Evolutionary conservation across 2,329 filamentous ascomycete species (phyloP).

Genomic region (Monilinia laxa): DNA sequence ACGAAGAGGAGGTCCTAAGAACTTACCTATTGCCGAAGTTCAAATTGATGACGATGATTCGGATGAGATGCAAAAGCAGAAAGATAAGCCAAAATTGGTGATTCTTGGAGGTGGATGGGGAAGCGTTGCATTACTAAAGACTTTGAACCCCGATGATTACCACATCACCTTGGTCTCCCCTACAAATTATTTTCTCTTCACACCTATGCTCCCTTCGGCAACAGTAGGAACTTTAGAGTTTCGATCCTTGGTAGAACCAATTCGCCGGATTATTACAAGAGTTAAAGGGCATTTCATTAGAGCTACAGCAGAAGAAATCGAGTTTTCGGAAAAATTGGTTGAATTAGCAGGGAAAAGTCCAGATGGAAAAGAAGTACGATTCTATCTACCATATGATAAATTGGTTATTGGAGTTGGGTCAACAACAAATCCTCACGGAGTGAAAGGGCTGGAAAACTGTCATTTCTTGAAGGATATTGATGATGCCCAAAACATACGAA

Average conservation of each 20-base stretch:
- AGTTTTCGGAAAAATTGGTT: conserved; percentile 87
- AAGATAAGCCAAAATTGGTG: conserved; percentile 88
- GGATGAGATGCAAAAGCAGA: conserved; percentile 65
- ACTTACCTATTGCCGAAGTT: conserved; percentile 84
- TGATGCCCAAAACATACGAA: conserved; percentile 86
- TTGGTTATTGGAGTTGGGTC: conserved; percentile 90
- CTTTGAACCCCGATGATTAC: conserved; percentile 85
- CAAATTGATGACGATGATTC: conserved; percentile 87
- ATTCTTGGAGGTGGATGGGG: conserved; percentile 95
- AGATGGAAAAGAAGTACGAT: conserved; percentile 70
- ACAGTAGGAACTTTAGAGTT: conserved; percentile 94
- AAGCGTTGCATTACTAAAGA: conserved; percentile 86
- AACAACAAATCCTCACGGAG: conserved; percentile 90
- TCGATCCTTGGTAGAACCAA: conserved; percentile 87
- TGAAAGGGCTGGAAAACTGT: conserved; percentile 90
- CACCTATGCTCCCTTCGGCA: conserved; percentile 94
- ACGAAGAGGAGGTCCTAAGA: conserved; percentile 84
- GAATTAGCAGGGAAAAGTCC: conserved; percentile 76
- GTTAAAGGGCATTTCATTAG: conserved; percentile 88
- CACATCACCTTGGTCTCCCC: conserved; percentile 95
- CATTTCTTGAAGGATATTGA: conserved; percentile 94
- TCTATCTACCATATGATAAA: conserved; percentile 98
- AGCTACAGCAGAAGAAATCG: conserved; percentile 81
- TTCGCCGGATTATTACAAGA: conserved; percentile 75
- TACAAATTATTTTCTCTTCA: conserved; percentile 96